These are phyloP conservation scores for Thermothielavioides terrestris DNA, from an alignment of 495 filamentous ascomycete genomes.

Conservation along the genomic window DNA sequence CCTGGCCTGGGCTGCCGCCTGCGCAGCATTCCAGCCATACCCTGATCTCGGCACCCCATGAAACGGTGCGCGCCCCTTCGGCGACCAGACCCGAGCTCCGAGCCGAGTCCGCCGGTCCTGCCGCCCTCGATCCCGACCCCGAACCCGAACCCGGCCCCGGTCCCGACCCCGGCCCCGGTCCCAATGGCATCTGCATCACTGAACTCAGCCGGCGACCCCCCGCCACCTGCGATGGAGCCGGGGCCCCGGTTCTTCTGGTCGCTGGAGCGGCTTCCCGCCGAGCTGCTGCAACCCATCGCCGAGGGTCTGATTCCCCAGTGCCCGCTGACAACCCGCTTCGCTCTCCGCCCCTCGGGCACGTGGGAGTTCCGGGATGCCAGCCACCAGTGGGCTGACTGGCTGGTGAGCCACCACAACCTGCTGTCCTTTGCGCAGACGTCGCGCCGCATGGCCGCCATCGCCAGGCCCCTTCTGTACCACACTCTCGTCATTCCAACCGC, in stretches of 20 bases:
- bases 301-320: constrained; percentile 17
- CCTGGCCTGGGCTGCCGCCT: too few species aligned
- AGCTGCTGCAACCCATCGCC: constrained; percentile 26
- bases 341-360: constrained; percentile 23
- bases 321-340: constrained; percentile 25
- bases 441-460: constrained; percentile 24
- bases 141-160: too few species aligned
- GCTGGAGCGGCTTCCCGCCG: constrained; percentile 22
- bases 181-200: too few species aligned
- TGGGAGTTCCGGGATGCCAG: constrained; percentile 26
- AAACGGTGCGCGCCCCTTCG: not conserved
- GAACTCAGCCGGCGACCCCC: not conserved
- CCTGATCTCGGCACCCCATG: too few species aligned
- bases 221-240: not conserved
- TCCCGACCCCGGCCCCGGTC: too few species aligned
- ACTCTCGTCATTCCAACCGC: constrained; percentile 23
- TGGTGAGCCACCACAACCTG: constrained; percentile 16
- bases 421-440: constrained; percentile 24
- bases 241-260: not conserved
- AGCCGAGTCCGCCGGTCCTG: not conserved
- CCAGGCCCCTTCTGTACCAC: constrained; percentile 25
- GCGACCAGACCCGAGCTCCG: not conserved
- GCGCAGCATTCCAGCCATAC: not conserved
- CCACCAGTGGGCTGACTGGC: constrained; percentile 25
- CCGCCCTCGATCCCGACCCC: constrained; percentile 5